These are phyloP conservation scores for Apiospora saccharicola DNA, from an alignment of 2,329 filamentous ascomycete genomes.

Conservation along the genomic window DNA sequence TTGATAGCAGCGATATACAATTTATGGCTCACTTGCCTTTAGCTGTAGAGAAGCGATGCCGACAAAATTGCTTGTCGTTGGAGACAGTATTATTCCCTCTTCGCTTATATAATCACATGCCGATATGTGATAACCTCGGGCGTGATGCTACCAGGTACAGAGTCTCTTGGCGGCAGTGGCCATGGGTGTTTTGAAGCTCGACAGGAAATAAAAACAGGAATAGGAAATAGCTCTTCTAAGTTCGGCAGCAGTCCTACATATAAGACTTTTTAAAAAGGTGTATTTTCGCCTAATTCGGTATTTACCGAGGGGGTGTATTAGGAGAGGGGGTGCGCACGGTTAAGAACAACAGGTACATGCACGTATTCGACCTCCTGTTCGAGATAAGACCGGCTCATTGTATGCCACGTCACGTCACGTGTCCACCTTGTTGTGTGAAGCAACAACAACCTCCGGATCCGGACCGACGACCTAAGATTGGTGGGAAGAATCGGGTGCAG, in stretches of 20 bases:
- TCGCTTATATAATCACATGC: slow-evolving; percentile 17
- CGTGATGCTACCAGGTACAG: neutral
- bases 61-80: neutral
- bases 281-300: too few species aligned
- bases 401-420: slow-evolving; percentile 19
- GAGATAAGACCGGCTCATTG: neutral
- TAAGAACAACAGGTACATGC: neutral
- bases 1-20: neutral
- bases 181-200: neutral
- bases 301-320: too few species aligned
- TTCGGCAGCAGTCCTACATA: neutral
- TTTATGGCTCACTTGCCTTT: neutral
- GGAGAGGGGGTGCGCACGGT: too few species aligned
- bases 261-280: too few species aligned
- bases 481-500: slow-evolving; percentile 6
- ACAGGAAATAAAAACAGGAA: neutral
- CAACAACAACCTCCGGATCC: slow-evolving; percentile 6
- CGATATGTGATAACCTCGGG: slow-evolving; percentile 4
- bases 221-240: too few species aligned
- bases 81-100: neutral
- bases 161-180: neutral
- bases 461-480: slow-evolving; percentile 7
- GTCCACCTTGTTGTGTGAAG: slow-evolving; percentile 3
- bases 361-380: neutral
- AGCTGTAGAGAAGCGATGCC: neutral